Conservation (phyloP, 1,284 basidiomycete genomes). For the Ceratobasidium sp. region DNA sequence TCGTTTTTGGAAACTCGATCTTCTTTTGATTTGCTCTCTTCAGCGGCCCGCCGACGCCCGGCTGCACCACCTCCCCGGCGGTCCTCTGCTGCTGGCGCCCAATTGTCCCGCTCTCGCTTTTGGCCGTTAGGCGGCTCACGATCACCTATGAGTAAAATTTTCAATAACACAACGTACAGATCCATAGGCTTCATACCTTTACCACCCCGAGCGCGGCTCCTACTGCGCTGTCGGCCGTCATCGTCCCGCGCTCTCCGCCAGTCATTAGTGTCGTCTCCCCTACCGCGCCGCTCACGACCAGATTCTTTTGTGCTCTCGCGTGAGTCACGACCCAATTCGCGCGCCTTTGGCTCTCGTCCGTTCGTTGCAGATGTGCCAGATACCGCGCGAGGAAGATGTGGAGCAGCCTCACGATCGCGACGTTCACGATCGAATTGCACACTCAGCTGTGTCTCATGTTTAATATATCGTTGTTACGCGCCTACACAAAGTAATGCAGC, state of each 20-base stretch:
- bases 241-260: slow-evolving; percentile 33
- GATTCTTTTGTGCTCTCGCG: slow-evolving; percentile 12
- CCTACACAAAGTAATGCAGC: background rate
- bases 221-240: slow-evolving; percentile 15
- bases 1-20: slow-evolving; percentile 45
- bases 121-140: slow-evolving; percentile 51
- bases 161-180: background rate
- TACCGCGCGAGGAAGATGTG: slow-evolving; percentile 28
- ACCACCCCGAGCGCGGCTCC: slow-evolving; percentile 14
- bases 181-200: background rate
- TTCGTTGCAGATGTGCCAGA: slow-evolving; percentile 21
- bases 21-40: slow-evolving; percentile 34
- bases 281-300: slow-evolving; percentile 13
- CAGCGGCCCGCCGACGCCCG: slow-evolving; percentile 58
- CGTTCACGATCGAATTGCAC: slow-evolving; percentile 36
- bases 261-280: slow-evolving; percentile 31
- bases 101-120: slow-evolving; percentile 51
- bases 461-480: slow-evolving; percentile 26
- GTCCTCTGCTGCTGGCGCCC: slow-evolving; percentile 66
- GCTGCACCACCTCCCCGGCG: slow-evolving; percentile 60
- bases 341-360: slow-evolving; percentile 23
- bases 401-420: slow-evolving; percentile 32
- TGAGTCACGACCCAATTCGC: slow-evolving; percentile 18
- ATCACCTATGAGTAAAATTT: slow-evolving; percentile 55
- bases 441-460: slow-evolving; percentile 20